Conservation (phyloP, 139 green algal genomes). For the Closterium sp. region DNA sequence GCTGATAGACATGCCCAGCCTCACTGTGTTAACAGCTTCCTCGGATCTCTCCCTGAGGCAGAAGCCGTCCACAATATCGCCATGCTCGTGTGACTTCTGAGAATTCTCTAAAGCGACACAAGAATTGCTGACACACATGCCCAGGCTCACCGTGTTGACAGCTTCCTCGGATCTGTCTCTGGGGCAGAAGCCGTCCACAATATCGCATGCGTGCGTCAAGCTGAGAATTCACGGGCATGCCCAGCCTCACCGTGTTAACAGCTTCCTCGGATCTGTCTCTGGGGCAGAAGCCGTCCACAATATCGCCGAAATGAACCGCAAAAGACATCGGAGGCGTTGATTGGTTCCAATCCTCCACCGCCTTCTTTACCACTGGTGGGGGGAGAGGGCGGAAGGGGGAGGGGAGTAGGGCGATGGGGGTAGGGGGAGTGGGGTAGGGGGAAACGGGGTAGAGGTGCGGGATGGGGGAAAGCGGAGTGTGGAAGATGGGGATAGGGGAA, state of each 20-base stretch:
- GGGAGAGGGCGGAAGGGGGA: no score
- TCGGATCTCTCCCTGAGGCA: not conserved
- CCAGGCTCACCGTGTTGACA: not conserved
- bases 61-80: conserved; percentile 52
- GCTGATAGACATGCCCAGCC: no score
- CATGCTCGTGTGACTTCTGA: no score
- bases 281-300: conserved; percentile 55
- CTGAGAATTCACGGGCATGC: no score
- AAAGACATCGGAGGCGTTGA: conserved; percentile 29
- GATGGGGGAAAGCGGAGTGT: no score
- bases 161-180: not conserved
- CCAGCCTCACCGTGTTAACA: not conserved
- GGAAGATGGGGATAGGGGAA: not conserved
- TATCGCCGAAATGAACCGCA: conserved; percentile 55
- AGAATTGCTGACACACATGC: not conserved
- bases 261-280: not conserved
- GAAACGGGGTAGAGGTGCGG: no score
- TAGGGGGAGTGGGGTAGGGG: not conserved
- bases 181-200: conserved; percentile 55
- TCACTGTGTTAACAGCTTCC: no score
- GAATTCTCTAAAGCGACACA: no score
- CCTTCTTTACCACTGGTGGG: conserved; percentile 43
- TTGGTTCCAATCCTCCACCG: conserved; percentile 55
- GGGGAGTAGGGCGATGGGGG: not conserved
- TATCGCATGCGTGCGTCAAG: conserved; percentile 22